A percentile compares a stretch with the other conserved stretches of the same genome.
Evolutionary conservation across 2,329 filamentous ascomycete species (phyloP).

Genomic region (Acarospora socialis): DNA sequence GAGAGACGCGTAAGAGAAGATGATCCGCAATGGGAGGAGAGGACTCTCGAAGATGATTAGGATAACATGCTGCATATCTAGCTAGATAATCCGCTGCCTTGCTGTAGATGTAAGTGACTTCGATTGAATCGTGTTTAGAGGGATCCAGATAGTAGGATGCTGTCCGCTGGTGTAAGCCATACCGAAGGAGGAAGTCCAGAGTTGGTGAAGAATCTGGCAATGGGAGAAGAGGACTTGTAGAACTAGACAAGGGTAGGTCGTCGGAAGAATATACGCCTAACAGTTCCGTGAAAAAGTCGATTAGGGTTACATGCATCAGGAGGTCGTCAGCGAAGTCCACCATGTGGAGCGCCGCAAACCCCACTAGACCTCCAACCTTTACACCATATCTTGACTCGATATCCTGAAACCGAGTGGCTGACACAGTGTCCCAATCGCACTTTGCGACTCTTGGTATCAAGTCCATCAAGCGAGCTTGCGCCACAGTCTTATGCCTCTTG

Average conservation of each 20-base stretch:
- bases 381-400: constrained; percentile 31
- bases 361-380: constrained; percentile 30
- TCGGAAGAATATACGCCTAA: constrained; percentile 31
- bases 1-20: constrained; percentile 34
- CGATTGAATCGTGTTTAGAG: constrained; percentile 34
- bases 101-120: constrained; percentile 39
- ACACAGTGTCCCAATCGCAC: constrained; percentile 41
- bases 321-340: constrained; percentile 41
- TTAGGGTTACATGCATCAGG: constrained; percentile 44
- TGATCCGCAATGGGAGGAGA: constrained; percentile 26
- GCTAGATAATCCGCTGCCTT: constrained; percentile 44
- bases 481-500: constrained; percentile 41
- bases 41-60: constrained; percentile 37
- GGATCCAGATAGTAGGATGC: constrained; percentile 39
- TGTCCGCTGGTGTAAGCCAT: constrained; percentile 36
- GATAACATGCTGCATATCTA: constrained; percentile 40
- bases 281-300: constrained; percentile 43
- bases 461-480: constrained; percentile 46
- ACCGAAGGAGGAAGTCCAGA: constrained; percentile 38
- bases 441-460: constrained; percentile 39
- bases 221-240: too few species aligned
- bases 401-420: constrained; percentile 36
- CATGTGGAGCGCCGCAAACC: constrained; percentile 42
- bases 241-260: too few species aligned
- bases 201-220: constrained; percentile 27